Evolutionary conservation across 441 rosid species (phyloP).

Genomic region (Erodium trifolium): DNA sequence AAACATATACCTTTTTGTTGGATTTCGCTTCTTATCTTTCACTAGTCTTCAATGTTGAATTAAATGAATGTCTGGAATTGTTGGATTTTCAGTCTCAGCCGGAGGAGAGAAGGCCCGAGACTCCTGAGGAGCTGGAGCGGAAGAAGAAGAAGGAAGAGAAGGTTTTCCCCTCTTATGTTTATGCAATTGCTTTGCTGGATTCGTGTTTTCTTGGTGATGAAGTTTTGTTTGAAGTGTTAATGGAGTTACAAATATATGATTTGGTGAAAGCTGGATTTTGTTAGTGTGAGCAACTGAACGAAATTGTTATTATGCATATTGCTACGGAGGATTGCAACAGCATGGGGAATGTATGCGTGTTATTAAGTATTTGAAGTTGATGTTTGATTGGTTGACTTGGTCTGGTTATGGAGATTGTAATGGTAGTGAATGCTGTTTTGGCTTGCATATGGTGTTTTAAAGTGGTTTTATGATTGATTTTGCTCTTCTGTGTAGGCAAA

Average conservation of each 20-base stretch:
- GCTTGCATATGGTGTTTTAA: too few species aligned
- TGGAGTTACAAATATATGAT: background rate
- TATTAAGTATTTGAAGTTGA: background rate
- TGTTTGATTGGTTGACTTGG: background rate
- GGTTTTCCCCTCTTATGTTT: constrained; percentile 23
- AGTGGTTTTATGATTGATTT: background rate
- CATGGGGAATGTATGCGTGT: background rate
- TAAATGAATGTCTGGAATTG: background rate
- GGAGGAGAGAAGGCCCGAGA: constrained; percentile 36
- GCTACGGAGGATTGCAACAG: background rate
- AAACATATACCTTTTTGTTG: background rate
- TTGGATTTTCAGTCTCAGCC: constrained; percentile 32
- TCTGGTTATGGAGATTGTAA: background rate
- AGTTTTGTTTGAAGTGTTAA: background rate
- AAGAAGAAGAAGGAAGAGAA: constrained; percentile 92
- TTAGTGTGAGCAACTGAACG: background rate
- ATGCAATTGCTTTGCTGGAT: background rate
- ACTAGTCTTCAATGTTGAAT: background rate
- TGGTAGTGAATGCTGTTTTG: background rate
- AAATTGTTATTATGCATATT: background rate
- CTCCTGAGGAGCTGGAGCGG: constrained; percentile 65
- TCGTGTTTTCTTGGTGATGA: background rate
- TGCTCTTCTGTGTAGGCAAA: constrained; percentile 35
- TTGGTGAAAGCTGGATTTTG: background rate
- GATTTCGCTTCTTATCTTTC: background rate